Conservation (phyloP, 179 eudicot genomes). For the Beta macrorhiza region DNA sequence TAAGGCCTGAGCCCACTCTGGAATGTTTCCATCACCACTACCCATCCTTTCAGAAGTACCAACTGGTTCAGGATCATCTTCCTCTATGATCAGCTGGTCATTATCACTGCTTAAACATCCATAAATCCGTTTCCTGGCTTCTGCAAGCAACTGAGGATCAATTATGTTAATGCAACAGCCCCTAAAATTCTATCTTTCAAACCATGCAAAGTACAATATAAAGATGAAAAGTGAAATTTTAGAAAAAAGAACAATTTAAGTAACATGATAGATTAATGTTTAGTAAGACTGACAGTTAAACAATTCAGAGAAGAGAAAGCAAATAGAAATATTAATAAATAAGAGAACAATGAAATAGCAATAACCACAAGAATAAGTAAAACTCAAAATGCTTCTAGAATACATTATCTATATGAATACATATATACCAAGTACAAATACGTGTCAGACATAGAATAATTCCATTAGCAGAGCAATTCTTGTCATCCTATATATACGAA, state of each 20-base stretch:
- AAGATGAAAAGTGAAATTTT: neutral
- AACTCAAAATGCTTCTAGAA: neutral
- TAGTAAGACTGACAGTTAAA: neutral
- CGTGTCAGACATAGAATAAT: neutral
- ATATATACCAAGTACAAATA: neutral
- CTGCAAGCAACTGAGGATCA: slow-evolving; percentile 80
- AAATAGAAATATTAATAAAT: neutral
- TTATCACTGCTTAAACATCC: slow-evolving; percentile 48
- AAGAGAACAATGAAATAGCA: neutral
- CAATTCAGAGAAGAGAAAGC: neutral
- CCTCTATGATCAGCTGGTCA: slow-evolving; percentile 39
- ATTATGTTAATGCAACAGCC: slow-evolving; percentile 31
- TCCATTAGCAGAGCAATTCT: neutral
- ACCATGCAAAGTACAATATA: neutral
- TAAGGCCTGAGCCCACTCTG: slow-evolving; percentile 80
- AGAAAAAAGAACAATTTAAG: neutral
- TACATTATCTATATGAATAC: neutral
- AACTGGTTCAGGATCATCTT: slow-evolving; percentile 48
- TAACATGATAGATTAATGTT: neutral
- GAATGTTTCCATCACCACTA: slow-evolving; percentile 42
- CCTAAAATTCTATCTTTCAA: neutral
- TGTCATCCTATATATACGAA: neutral
- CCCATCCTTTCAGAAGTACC: slow-evolving; percentile 33
- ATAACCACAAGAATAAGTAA: neutral
- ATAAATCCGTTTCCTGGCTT: slow-evolving; percentile 67